Evolutionary conservation across 2,329 filamentous ascomycete species (phyloP).

Genomic region (Diaporthe humulicola): DNA sequence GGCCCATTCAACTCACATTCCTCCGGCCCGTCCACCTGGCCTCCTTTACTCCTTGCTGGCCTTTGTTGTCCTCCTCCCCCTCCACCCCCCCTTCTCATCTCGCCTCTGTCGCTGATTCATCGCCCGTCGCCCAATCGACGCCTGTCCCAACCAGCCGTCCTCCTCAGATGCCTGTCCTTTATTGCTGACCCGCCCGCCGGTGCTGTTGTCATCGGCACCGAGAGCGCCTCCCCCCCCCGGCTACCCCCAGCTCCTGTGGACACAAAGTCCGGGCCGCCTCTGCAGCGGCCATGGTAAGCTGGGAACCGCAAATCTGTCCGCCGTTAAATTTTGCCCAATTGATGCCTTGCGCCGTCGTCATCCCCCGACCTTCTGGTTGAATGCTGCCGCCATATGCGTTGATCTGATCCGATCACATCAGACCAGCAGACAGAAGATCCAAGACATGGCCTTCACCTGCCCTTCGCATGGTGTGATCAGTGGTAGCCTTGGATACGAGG

Average conservation of each 20-base stretch:
- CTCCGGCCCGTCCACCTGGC: constrained; percentile 31
- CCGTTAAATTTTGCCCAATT: constrained; percentile 1
- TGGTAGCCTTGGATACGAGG: constrained; percentile 22
- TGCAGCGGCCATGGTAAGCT: background rate
- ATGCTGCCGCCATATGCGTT: background rate
- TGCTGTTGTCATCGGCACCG: constrained; percentile 13
- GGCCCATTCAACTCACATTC: constrained; percentile 25
- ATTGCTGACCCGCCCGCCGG: constrained; percentile 19
- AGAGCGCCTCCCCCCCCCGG: background rate
- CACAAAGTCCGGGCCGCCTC: constrained; percentile 19
- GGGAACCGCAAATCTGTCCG: background rate
- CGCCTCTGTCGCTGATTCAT: constrained; percentile 27
- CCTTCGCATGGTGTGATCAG: background rate
- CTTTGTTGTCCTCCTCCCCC: background rate
- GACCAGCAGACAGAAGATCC: background rate
- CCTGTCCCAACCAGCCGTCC: background rate
- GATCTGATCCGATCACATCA: background rate
- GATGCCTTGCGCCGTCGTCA: constrained; percentile 26
- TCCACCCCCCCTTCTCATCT: constrained; percentile 5
- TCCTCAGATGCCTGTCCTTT: background rate
- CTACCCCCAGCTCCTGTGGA: background rate
- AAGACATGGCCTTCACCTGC: background rate
- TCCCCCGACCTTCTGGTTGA: background rate
- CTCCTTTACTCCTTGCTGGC: constrained; percentile 21
- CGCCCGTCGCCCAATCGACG: constrained; percentile 13